These are phyloP conservation scores for Stachybotrys chartarum DNA, from an alignment of 2,329 filamentous ascomycete species.

Conservation along the genomic window DNA sequence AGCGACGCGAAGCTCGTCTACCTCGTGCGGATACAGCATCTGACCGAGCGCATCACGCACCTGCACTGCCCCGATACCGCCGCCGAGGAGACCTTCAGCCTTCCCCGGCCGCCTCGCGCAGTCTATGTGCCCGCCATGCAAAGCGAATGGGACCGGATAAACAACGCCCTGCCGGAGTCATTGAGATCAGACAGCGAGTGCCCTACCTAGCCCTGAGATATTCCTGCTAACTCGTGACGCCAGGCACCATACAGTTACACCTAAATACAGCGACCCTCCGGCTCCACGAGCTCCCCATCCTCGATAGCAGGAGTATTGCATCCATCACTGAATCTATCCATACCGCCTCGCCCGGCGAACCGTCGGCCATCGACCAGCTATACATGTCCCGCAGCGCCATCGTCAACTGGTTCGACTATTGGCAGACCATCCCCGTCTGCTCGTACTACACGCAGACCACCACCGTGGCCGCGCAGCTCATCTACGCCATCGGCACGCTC, in stretches of 20 bases:
- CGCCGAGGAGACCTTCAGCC: conserved; percentile 22
- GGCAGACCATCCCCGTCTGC: conserved; percentile 33
- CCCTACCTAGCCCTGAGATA: not conserved
- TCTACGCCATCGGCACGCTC: conserved; percentile 43
- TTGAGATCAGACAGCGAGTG: conserved; percentile 31
- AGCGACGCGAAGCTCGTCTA: conserved; percentile 39
- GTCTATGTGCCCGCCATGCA: conserved; percentile 40
- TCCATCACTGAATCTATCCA: conserved; percentile 36
- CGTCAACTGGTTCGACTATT: conserved; percentile 41
- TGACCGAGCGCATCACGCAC: conserved; percentile 42
- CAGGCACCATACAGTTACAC: conserved; percentile 32
- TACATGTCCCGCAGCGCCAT: conserved; percentile 41
- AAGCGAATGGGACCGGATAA: conserved; percentile 35
- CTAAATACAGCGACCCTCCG: conserved; percentile 33
- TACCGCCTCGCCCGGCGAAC: conserved; percentile 23
- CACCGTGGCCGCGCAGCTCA: conserved; percentile 34
- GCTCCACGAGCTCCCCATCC: conserved; percentile 39
- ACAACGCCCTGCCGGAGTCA: conserved; percentile 23
- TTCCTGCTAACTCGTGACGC: not conserved
- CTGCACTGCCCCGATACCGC: conserved; percentile 27
- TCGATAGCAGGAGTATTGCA: conserved; percentile 32
- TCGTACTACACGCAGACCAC: conserved; percentile 40
- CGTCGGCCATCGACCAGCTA: conserved; percentile 40
- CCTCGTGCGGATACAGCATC: conserved; percentile 39
- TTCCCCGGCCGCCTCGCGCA: conserved; percentile 32